Evolutionary conservation across 2,329 filamentous ascomycete genomes (phyloP).

Genomic region (Curvularia sp.): DNA sequence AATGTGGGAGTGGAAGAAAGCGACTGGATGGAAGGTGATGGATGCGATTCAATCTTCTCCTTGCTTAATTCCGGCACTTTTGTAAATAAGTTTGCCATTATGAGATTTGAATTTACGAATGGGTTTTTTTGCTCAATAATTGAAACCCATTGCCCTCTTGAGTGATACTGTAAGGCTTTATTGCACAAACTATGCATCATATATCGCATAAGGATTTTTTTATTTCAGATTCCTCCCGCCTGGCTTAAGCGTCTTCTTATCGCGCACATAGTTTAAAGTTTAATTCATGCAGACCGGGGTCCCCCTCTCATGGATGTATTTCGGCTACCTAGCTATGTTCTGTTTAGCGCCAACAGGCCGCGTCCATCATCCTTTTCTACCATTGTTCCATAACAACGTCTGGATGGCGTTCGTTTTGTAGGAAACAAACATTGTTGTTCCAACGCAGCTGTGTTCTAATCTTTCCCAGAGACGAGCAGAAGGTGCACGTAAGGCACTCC

Average conservation of each 20-base stretch:
- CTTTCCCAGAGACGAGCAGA: no score
- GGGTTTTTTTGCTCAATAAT: neutral
- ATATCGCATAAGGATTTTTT: neutral
- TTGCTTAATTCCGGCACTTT: neutral
- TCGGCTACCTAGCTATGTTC: neutral
- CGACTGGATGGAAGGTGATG: neutral
- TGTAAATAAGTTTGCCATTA: neutral
- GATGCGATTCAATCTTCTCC: neutral
- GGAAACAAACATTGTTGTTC: no score
- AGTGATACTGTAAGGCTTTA: no score
- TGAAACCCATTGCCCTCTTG: no score
- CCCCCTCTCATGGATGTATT: no score
- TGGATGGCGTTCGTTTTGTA: no score
- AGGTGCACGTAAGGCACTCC: no score
- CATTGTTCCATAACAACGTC: no score
- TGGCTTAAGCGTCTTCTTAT: neutral
- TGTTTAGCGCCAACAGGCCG: neutral
- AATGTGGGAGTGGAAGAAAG: neutral
- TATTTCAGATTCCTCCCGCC: neutral
- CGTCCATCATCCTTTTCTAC: neutral
- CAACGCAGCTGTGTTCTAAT: no score
- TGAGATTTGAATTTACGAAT: neutral
- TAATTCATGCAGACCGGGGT: neutral
- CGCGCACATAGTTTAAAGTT: neutral
- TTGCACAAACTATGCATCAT: no score